Base-by-base conservation (phyloP, 306 rosid genomes). In the Rosa chinensis region DNA sequence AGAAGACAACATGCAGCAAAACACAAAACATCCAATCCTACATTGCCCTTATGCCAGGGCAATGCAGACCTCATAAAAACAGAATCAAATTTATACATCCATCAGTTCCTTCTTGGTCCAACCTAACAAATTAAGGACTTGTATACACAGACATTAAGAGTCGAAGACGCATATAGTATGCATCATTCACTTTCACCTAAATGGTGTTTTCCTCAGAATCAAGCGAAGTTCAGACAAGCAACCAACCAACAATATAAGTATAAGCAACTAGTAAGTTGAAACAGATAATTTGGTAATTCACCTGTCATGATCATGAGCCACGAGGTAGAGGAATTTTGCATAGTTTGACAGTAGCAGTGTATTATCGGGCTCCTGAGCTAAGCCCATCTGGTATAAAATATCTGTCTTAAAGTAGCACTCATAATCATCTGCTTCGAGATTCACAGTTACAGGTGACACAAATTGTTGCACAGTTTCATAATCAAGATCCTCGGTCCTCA, bases 281-380 rank as follows among this genome's bases (percentile, higher is more conserved):
- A 47, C 35, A 73, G 63, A 53, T 48, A 21, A 72, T 32, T 8
- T 44, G 8, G 43, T 71, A 71, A 77, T 84, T 76, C 61, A 92
- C 97, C 90, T 72, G 39, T 90, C 87, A 78, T 63, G 79, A 78
- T 92, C 93, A 69, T 77, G 91, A 18, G 78, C 70, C 6, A 94
- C 97, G 42, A 90, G 88, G 85, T 82, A 85, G 75, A 92, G 97
- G 84, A 89, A 94, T 45, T 92, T 97, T 23, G 91, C 98, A 83
- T 87, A 92, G 84, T 94, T 94, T 40, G 96, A 83, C 21, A 94
- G 88, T 25, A 94, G 85, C 75, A 94, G 98, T 6, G 94, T 88
- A 85, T 82, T 87, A 25, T 85, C 9, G 12, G 94, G 97, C 18
- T 84, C 81, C 74, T 25, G 69, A 43, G 72, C 66, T 74, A 92